Percentiles rank a stretch among this genome's conserved stretches.
phyloP scores from a whole-genome alignment of 805 yeast genomes.

The Kodamaea restingae region DNA sequence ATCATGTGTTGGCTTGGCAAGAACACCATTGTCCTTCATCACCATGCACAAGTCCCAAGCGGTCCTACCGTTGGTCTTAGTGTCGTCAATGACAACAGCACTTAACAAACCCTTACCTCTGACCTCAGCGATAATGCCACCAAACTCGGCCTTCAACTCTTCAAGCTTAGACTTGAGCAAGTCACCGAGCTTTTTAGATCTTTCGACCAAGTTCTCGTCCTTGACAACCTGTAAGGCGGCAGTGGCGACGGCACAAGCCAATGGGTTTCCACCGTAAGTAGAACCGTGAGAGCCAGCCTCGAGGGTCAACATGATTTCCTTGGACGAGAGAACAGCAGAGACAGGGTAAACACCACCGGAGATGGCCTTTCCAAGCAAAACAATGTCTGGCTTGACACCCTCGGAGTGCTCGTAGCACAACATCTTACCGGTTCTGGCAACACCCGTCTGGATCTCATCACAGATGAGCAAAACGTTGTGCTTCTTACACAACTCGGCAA shows the following conservation, averaged over 20 bases:
- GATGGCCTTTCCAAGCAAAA: constrained; percentile 88
- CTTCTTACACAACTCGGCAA: constrained; percentile 69
- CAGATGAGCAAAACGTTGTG: constrained; percentile 87
- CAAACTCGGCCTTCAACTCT: constrained; percentile 48
- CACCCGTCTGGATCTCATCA: constrained; percentile 97
- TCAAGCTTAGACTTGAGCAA: constrained; percentile 58
- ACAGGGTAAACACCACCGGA: constrained; percentile 95
- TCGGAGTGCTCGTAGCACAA: constrained; percentile 83
- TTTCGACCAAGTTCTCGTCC: constrained; percentile 80
- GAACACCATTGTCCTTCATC: constrained; percentile 82
- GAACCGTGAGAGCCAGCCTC: constrained; percentile 98
- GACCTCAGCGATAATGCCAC: constrained; percentile 55
- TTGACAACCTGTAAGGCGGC: constrained; percentile 88
- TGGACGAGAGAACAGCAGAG: constrained; percentile 86
- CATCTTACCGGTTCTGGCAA: constrained; percentile 95
- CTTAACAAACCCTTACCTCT: constrained; percentile 84
- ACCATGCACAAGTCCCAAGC: constrained; percentile 95
- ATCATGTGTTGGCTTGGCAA: constrained; percentile 96
- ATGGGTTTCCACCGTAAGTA: constrained; percentile 96
- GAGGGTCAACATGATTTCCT: constrained; percentile 80
- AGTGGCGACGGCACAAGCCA: constrained; percentile 87
- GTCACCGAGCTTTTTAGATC: constrained; percentile 69
- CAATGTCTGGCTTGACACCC: constrained; percentile 80
- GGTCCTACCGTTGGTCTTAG: constrained; percentile 79
- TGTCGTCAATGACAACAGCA: constrained; percentile 86